These are phyloP conservation scores for Metrosideros polymorpha DNA, from an alignment of 441 rosid genomes.

Conservation along the genomic window DNA sequence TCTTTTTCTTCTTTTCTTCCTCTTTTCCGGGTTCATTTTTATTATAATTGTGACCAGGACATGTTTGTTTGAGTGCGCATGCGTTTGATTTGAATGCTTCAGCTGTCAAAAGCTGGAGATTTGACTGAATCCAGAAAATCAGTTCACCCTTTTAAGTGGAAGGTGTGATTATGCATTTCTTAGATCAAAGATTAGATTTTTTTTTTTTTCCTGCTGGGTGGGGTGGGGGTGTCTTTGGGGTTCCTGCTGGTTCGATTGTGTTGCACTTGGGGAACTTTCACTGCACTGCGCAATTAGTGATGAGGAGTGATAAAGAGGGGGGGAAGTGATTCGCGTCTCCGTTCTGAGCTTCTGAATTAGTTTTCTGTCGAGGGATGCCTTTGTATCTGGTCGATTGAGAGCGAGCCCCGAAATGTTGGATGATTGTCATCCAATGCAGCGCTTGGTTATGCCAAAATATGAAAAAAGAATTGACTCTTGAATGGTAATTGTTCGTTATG, in stretches of 20 bases:
- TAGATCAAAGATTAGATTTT: background rate
- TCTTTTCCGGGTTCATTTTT: background rate
- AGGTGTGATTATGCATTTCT: background rate
- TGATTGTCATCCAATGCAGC: background rate
- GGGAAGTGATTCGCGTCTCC: background rate
- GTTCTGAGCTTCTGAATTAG: background rate
- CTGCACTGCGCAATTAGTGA: background rate
- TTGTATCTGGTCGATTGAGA: background rate
- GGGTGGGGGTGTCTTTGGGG: background rate
- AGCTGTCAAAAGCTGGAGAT: background rate
- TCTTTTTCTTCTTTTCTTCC: rapidly evolving
- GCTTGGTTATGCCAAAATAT: background rate
- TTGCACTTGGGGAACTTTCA: background rate
- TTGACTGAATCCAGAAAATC: background rate
- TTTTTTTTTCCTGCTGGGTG: background rate
- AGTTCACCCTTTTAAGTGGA: background rate
- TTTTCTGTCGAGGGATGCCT: background rate
- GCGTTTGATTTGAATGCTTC: background rate
- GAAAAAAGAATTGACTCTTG: background rate
- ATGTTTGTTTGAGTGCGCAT: background rate
- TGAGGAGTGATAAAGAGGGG: background rate
- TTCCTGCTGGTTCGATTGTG: background rate
- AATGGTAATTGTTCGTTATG: background rate
- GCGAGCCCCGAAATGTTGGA: background rate
- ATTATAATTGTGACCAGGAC: background rate